These are phyloP conservation scores for Lipomyces lipofer DNA, from an alignment of 805 yeast genomes.

Conservation along the genomic window DNA sequence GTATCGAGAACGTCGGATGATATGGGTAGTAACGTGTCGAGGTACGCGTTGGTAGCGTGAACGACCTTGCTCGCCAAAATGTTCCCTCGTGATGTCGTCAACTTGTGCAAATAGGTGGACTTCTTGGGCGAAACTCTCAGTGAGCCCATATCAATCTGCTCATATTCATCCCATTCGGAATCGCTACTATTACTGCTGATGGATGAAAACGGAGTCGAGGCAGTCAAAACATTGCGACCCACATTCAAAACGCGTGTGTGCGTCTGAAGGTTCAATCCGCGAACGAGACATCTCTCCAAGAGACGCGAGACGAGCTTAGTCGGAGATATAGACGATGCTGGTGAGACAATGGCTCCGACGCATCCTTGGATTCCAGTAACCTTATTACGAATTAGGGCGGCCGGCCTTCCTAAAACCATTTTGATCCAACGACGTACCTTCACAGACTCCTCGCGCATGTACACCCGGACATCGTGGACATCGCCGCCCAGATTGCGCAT, in stretches of 20 bases:
- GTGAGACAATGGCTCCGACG: constrained; percentile 41
- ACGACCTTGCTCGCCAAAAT: constrained; percentile 42
- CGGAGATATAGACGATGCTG: constrained; percentile 51
- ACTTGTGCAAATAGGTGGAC: constrained; percentile 11
- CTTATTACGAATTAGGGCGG: constrained; percentile 35
- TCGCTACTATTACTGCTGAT: not conserved
- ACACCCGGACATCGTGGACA: constrained; percentile 25
- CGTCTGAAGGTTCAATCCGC: constrained; percentile 47
- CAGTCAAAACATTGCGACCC: constrained; percentile 13
- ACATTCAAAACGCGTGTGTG: constrained; percentile 44
- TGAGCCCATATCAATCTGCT: constrained; percentile 8
- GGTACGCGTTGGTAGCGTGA: constrained; percentile 44
- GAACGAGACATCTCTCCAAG: constrained; percentile 38
- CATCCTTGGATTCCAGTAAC: constrained; percentile 37
- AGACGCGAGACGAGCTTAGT: constrained; percentile 44
- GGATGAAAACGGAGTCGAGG: not conserved
- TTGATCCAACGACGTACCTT: constrained; percentile 3
- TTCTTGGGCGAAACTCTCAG: constrained; percentile 19
- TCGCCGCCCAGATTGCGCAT: constrained; percentile 27
- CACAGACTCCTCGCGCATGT: constrained; percentile 19
- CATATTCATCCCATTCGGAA: constrained; percentile 24
- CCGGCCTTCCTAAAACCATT: constrained; percentile 39
- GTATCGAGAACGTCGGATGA: constrained; percentile 10
- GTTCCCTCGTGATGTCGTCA: constrained; percentile 40
- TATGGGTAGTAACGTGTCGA: constrained; percentile 24